Base-by-base conservation (phyloP, 2,329 filamentous ascomycete genomes). In the Helotiales sp. region DNA sequence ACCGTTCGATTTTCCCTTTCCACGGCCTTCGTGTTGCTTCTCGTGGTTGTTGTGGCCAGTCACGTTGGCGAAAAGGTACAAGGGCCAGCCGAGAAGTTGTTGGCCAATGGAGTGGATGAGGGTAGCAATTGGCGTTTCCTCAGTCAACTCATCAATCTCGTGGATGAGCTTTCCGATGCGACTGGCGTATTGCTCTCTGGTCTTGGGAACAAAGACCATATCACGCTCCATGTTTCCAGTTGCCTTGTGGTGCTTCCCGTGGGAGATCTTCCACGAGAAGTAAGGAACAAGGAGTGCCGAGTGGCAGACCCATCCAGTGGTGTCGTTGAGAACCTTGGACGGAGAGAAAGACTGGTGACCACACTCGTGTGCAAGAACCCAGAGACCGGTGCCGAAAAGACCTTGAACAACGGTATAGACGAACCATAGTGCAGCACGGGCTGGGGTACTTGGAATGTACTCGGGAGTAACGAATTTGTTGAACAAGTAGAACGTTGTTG, bases 191-290 rank as follows among this genome's bases (percentile, higher is more conserved):
- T 91, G 83, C 73, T 96, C 89, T 67, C 94, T 90, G 64, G 93
- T 97, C 82, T 93, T 93, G 68, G 96, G 96, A n/a, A 98, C 86
- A 79, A 97, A 98, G 71, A 98, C 96, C 96, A 99, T 99, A 82
- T 99, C 96, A 74, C 95, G 93, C 82, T 96, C 93, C 83, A 99
- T 90, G 86, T 99, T 89, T 75, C 94, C 96, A 45, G 96, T 99
- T 71, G 94, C 93, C 87, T 98, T 98, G 91, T 99, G 96, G 85
- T 99, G 96, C 89, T 97, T 97, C 84, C 93, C 92, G 84, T 99
- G 96, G 73, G 93, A 97, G 82, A 98, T 94, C 84, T 99, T 97
- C 96, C 96, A 99, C 79, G 93, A 97, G 85, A 97, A 99, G 85
- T 98, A 99, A 24, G 96, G 96, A 58, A 99, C 95, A 65, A 97